Conservation (phyloP, 257 asterid species). For the Lycium barbarum region DNA sequence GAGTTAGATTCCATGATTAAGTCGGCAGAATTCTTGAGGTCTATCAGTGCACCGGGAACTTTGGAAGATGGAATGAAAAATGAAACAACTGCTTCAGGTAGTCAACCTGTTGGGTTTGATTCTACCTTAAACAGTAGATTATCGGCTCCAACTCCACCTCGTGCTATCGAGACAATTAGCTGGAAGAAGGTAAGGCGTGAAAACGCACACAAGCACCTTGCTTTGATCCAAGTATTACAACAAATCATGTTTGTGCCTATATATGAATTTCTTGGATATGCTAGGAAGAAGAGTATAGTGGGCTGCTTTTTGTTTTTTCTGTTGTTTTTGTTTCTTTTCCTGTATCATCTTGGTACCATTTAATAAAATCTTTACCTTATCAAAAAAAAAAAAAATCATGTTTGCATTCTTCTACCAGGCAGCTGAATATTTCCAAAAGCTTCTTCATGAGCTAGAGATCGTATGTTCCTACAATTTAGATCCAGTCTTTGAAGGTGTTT, state of each 20-base stretch:
- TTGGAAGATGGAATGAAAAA: constrained; percentile 49
- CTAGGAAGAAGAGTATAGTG: no score
- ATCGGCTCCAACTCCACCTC: constrained; percentile 99
- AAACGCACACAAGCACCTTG: constrained; percentile 2
- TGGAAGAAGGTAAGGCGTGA: constrained; percentile 76
- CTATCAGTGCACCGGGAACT: constrained; percentile 48
- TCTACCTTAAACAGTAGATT: constrained; percentile 91
- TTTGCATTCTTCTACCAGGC: constrained; percentile 65
- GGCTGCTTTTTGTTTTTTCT: no score
- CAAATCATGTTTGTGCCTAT: neutral
- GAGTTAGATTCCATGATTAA: constrained; percentile 90
- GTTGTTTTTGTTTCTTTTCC: no score
- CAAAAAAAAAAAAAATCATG: neutral
- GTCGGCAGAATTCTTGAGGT: constrained; percentile 68
- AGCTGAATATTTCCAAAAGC: constrained; percentile 88
- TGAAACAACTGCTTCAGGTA: constrained; percentile 90
- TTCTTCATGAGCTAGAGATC: constrained; percentile 85
- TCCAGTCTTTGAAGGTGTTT: constrained; percentile 69
- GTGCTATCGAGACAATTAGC: constrained; percentile 79
- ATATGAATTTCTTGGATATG: no score
- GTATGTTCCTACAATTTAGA: constrained; percentile 79
- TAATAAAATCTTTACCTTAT: no score
- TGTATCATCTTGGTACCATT: no score
- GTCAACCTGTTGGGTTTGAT: constrained; percentile 93
- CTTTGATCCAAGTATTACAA: constrained; percentile 17